Evolutionary conservation across 1,284 basidiomycete genomes (phyloP).

Genomic region (Wolfiporia cocos): DNA sequence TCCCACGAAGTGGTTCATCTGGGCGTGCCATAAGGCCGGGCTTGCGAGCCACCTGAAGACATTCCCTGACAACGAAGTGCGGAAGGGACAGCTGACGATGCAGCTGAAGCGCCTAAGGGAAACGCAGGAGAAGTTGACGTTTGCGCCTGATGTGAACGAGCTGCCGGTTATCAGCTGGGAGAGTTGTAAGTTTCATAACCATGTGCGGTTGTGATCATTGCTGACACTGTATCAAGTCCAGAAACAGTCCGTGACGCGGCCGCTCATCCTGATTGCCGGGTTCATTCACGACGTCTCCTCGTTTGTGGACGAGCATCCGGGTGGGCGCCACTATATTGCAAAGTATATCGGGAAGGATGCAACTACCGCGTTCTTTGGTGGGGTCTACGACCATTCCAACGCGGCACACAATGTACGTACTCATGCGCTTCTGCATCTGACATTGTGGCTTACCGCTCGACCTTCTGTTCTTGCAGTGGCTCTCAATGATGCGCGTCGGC

Average conservation of each 20-base stretch:
- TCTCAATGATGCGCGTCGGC: slow-evolving; percentile 90
- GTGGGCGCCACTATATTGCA: slow-evolving; percentile 64
- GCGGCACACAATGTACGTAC: slow-evolving; percentile 76
- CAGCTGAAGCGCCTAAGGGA: slow-evolving; percentile 77
- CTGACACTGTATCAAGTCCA: slow-evolving; percentile 43
- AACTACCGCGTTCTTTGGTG: slow-evolving; percentile 91
- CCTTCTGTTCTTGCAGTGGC: slow-evolving; percentile 36
- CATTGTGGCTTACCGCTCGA: no score
- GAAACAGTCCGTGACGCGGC: slow-evolving; percentile 69
- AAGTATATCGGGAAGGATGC: slow-evolving; percentile 76
- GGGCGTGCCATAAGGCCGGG: slow-evolving; percentile 54
- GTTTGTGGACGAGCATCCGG: slow-evolving; percentile 91
- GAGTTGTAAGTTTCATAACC: slow-evolving; percentile 50
- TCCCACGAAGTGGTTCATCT: slow-evolving; percentile 91
- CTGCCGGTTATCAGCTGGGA: slow-evolving; percentile 86
- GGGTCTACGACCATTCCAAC: slow-evolving; percentile 91
- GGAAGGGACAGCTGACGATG: slow-evolving; percentile 91
- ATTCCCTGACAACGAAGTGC: slow-evolving; percentile 93
- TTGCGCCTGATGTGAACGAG: slow-evolving; percentile 76
- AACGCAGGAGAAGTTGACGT: slow-evolving; percentile 65
- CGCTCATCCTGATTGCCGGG: slow-evolving; percentile 78
- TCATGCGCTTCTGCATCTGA: no score
- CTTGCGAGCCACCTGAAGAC: slow-evolving; percentile 85
- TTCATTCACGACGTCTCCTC: slow-evolving; percentile 87
- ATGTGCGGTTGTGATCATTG: neutral